Conservation (phyloP, 345 rosid genomes). For the Ricinus communis region DNA sequence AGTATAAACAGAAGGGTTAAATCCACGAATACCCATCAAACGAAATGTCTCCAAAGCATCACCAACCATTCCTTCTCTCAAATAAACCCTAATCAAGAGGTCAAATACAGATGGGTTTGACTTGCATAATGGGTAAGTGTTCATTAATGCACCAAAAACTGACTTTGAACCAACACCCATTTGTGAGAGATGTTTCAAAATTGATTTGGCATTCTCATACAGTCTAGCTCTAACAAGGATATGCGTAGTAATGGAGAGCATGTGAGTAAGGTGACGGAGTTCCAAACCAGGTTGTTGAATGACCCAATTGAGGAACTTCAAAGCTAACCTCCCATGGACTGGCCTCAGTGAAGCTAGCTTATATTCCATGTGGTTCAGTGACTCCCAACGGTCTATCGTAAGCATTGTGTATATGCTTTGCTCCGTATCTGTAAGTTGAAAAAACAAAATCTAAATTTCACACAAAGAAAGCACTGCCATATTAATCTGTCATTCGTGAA, state of each 20-base stretch:
- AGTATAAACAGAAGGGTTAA: constrained; percentile 66
- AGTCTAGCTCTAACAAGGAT: constrained; percentile 81
- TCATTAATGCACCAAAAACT: constrained; percentile 66
- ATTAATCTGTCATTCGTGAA: background rate
- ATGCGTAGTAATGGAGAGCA: constrained; percentile 62
- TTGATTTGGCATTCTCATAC: constrained; percentile 60
- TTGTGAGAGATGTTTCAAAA: constrained; percentile 52
- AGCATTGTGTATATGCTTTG: constrained; percentile 70
- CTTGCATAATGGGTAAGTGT: constrained; percentile 69
- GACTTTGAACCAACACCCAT: constrained; percentile 47
- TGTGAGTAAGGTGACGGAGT: constrained; percentile 49
- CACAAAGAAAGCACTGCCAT: background rate
- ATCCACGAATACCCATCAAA: constrained; percentile 63
- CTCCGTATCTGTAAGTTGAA: constrained; percentile 52
- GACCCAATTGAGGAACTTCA: constrained; percentile 78
- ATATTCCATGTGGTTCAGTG: constrained; percentile 80
- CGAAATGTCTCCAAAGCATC: constrained; percentile 59
- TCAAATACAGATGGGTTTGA: constrained; percentile 93
- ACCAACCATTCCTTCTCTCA: constrained; percentile 54
- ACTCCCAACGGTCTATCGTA: constrained; percentile 84
- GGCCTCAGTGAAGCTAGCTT: constrained; percentile 62
- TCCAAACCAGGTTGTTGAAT: constrained; percentile 69
- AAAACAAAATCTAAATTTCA: too few species aligned
- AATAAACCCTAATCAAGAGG: constrained; percentile 64
- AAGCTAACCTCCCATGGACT: constrained; percentile 85